Base-by-base conservation (phyloP, 2,329 filamentous ascomycete species). In the Xenosphaeropsis pyriputrescens region DNA sequence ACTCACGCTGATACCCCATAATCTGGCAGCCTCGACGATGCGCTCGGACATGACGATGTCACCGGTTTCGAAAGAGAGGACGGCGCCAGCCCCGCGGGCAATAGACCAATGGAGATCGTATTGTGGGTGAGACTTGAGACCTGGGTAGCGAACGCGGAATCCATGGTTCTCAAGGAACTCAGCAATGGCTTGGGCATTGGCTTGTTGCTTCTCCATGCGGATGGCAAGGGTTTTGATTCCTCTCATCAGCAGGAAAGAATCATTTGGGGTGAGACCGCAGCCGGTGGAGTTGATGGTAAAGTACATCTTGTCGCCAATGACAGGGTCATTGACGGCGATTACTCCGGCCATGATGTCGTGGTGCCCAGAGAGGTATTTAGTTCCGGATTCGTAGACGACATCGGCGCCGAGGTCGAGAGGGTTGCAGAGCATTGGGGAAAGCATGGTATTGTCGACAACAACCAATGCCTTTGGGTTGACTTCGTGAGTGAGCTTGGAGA, bases 341-440 rank as follows among this genome's bases (percentile, higher is more conserved):
- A 98, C 86, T 45, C 93, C 91, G 8, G 91, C 91, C 91, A 98
- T 98, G 55, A 98, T 81, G 56, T 98, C 93, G 66, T 98, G 91
- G 58, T 98, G 91, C 22, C 91, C 91, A 1, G 88, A 96, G 5
- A 98, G 70, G 54, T 98, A 98, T 60, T 98, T 98, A 17, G 91
- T 98, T 39, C 91, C 91, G 18, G 84, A 93, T 64, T 98, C 91
- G 61, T 98, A 98, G 39, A 93, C 85, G 48, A 98, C 82, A 52
- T 98, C 91, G 13, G 89, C 88, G 40, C 93, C 91, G 18, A 96
- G 70, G 43, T 96, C 89, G 14, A 98, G 74, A 5, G 91, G 91
- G 62, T 94, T 96, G 53, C 79, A 79, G 6, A 98, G 76, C 66
- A 95, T 79, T 9, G 91, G 91, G 2, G 88, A 95, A 47, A 98